Evolutionary conservation across 768 basidiomycete genomes (phyloP).

Genomic region (Tricholoma terreum): DNA sequence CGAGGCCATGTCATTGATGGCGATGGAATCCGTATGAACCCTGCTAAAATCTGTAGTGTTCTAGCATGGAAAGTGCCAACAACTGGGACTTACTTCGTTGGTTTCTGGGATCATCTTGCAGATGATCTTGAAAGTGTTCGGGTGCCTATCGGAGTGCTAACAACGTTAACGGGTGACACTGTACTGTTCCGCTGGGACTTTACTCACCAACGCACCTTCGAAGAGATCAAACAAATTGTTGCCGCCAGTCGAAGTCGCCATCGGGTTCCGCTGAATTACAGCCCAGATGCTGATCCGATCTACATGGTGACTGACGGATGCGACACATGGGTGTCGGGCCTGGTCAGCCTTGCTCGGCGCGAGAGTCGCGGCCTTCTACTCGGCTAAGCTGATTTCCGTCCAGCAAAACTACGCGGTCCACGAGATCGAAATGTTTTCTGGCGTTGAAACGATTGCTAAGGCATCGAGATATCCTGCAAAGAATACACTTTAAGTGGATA

Average conservation of each 20-base stretch:
- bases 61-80: slow-evolving; percentile 23
- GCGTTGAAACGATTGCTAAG: slow-evolving; percentile 24
- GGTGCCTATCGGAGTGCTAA: slow-evolving; percentile 26
- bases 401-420: too few species aligned
- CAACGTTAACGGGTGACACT: slow-evolving; percentile 5
- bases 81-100: slow-evolving; percentile 22
- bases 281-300: slow-evolving; percentile 4
- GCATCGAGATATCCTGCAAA: slow-evolving; percentile 17
- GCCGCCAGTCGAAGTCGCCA: background rate
- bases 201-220: slow-evolving; percentile 20
- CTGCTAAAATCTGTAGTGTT: slow-evolving; percentile 27
- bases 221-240: slow-evolving; percentile 21
- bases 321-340: slow-evolving; percentile 11
- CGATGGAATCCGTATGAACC: slow-evolving; percentile 29
- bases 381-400: slow-evolving; percentile 17
- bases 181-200: slow-evolving; percentile 10
- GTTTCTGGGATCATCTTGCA: slow-evolving; percentile 30
- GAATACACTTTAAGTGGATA: too few species aligned
- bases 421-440: slow-evolving; percentile 30
- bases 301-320: slow-evolving; percentile 19
- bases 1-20: slow-evolving; percentile 25
- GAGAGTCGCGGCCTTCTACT: slow-evolving; percentile 27
- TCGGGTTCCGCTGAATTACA: slow-evolving; percentile 12
- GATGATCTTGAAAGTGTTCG: slow-evolving; percentile 17
- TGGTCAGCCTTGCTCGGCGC: slow-evolving; percentile 17